Evolutionary conservation across 345 rosid genomes (phyloP).

Genomic region (Garcia nutans): DNA sequence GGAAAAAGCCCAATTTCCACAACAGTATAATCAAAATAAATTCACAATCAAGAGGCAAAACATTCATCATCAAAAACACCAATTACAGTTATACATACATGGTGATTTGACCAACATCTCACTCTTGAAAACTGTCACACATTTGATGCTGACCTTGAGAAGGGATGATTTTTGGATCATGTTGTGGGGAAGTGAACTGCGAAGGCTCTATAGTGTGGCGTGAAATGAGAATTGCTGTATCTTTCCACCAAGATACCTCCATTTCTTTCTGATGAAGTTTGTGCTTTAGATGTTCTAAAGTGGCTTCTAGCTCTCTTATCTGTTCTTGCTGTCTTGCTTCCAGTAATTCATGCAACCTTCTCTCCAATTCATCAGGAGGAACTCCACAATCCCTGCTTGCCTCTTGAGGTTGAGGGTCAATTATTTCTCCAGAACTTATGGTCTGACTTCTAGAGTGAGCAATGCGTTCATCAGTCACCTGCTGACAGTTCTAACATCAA

Average conservation of each 20-base stretch:
- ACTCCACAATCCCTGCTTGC: constrained; percentile 38
- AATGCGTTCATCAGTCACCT: constrained; percentile 19
- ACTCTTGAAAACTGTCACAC: neutral
- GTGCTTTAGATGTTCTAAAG: constrained; percentile 38
- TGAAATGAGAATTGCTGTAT: constrained; percentile 52
- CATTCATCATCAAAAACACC: neutral
- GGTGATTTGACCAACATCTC: constrained; percentile 1
- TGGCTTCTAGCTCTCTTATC: constrained; percentile 63
- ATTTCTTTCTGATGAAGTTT: constrained; percentile 56
- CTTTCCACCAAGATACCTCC: constrained; percentile 82
- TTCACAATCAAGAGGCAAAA: constrained; percentile 3
- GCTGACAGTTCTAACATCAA: constrained; percentile 21
- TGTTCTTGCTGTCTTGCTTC: constrained; percentile 64
- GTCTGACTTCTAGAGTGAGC: constrained; percentile 23
- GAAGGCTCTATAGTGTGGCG: constrained; percentile 41
- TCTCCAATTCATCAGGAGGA: constrained; percentile 63
- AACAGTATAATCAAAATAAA: neutral
- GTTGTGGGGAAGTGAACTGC: constrained; percentile 5
- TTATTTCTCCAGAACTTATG: constrained; percentile 38
- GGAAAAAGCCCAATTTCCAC: no score
- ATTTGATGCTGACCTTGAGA: constrained; percentile 18
- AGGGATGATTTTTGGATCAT: neutral
- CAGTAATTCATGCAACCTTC: constrained; percentile 60
- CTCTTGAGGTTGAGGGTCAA: constrained; percentile 29
- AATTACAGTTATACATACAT: neutral